Conservation (phyloP, 805 yeast species). For the Pichia rugopelliculosa region DNA sequence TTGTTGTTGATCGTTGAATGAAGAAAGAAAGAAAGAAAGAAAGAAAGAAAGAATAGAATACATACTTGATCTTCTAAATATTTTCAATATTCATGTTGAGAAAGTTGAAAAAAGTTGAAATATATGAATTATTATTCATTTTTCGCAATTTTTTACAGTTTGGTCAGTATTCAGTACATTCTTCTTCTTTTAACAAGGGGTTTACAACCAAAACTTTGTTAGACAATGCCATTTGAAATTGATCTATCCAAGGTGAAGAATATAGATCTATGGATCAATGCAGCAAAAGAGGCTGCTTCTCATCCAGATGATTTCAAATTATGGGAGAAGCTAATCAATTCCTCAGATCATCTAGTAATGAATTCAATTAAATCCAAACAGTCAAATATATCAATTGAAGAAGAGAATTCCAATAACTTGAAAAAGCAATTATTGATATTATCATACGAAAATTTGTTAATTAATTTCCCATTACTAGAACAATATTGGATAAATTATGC, state of each 20-base stretch:
- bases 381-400: not conserved
- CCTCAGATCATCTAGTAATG: conserved; percentile 26
- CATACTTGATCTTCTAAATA: too few species aligned
- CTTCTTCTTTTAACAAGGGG: not conserved
- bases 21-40: not conserved
- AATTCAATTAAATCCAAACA: not conserved
- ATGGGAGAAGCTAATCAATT: conserved; percentile 33
- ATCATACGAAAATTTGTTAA: conserved; percentile 37
- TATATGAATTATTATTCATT: too few species aligned
- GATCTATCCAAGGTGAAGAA: conserved; percentile 16
- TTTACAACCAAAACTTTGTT: not conserved
- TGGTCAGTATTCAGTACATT: too few species aligned
- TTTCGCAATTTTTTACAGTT: too few species aligned
- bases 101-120: too few species aligned
- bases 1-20: not conserved
- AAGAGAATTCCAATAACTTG: not conserved
- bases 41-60: not conserved
- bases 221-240: not conserved
- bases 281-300: conserved; percentile 27
- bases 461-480: conserved; percentile 41
- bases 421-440: conserved; percentile 16
- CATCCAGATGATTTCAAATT: conserved; percentile 28
- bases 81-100: too few species aligned
- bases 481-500: conserved; percentile 57
- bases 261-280: conserved; percentile 24